Evolutionary conservation across 169 alveolate species (phyloP), one percentile per base, ranked within the genome.

Genomic region (Babesia ovata): DNA sequence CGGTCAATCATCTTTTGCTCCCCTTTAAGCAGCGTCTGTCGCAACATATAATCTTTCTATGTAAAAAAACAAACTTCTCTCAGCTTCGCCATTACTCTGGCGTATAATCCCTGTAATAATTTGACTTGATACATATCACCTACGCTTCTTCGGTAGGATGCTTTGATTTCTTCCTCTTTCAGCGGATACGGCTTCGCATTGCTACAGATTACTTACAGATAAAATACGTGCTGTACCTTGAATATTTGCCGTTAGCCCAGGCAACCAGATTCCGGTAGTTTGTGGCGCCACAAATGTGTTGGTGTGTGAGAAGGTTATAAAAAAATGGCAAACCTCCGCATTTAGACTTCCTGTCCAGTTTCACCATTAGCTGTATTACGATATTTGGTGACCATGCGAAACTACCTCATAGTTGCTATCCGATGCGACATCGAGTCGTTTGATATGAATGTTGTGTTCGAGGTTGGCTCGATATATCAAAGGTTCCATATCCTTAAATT

Each of bases 261-360:
- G 70, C 78, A 56, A 75, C 60, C 60, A 92, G 70, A 60, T 92
- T 92, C 39, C 79, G 78, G 39, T 81, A 78, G 14, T 92, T 83
- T 4, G 96, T 91, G 2, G 94, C 93, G 21, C 96, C 96, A 42
- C 95, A 86, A 49, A 92, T 91, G 53, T 75, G 86, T 46, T 73
- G 63, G 39, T 84, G 88, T 13, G 95, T 86, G 13, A 63, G 62
- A 59, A 91, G 61, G 57, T 92, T 92, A 54, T 81, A 89, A 69
- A 72, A 92, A 70, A 86, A 91, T 21, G 96, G 96, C n/a, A 92
- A 72, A n/a, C 96, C 95, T 0, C 94, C 94, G 63, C 94, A 88
- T 52, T 87, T 72, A 12, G 89, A 75, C 48, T 65, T 62, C 45
- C 70, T 61, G 45, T 87, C 93, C 45, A 91, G 66, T 52, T 83